Base-by-base conservation (phyloP, 2,329 filamentous ascomycete genomes). In the Trichoderma semiorbis region DNA sequence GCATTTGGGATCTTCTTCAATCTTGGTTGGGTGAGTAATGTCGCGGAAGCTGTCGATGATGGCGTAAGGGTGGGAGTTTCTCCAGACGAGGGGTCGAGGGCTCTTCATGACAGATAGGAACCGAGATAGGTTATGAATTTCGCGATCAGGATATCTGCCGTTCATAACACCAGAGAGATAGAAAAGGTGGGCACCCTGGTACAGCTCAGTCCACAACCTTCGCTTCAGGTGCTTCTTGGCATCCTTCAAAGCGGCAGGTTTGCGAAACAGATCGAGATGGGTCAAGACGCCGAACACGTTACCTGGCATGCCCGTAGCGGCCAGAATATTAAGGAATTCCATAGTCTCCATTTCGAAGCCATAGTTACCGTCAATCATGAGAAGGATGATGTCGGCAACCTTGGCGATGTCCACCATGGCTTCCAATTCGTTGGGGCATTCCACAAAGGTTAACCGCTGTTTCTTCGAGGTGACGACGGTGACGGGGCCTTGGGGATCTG, bases 341-440 rank as follows among this genome's bases (percentile, higher is more conserved):
- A 99, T 99, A 0, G 96, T 99, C 86, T 99, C 96, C 96, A 99
- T 99, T 83, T 99, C 96, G 79, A 99, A 99, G 16, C 96, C 97
- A 78, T 93, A 99, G 83, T 98, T 98, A 70, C 96, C 97, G 79
- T 99, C 96, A 77, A 99, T 99, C 93, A 99, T 96, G 71, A 99
- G 88, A 64, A 99, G 87, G 7, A 98, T 93, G 77, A 99, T 98
- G 80, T 99, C 96, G 21, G 97, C 96, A 57, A 99, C 93, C 83
- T 99, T 99, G 72, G 96, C 93, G 71, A 98, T 88, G 81, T 99
- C 96, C 75, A 99, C 95, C 93, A 98, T 98, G 75, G 93, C 92
- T 74, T 97, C 95, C 69, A 99, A 89, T 77, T 96, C 94, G 79
- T 98, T 95, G n/a, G 97, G 95, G 79, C 94, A 97, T 88, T 99